phyloP scores from a whole-genome alignment of 148 eudicot species.

The Pharnaceum exiguum region DNA sequence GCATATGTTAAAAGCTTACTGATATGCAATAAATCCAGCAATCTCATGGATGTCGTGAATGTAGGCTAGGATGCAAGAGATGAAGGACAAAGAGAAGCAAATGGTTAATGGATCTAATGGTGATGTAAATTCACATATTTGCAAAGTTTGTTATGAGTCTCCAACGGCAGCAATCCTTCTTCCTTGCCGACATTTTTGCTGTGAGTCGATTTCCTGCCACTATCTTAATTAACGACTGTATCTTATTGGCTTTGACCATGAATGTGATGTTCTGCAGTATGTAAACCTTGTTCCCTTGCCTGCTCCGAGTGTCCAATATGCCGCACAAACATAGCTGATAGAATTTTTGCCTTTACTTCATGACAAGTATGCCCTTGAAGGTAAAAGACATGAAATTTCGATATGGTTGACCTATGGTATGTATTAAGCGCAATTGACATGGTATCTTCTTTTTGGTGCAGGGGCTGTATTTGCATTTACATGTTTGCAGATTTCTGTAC shows the following conservation, averaged over 20 bases:
- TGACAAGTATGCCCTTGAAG: constrained; percentile 32
- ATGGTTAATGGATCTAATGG: constrained; percentile 55
- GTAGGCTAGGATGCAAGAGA: constrained; percentile 98
- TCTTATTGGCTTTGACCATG: background rate
- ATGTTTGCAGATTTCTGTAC: constrained; percentile 16
- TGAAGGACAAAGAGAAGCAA: constrained; percentile 86
- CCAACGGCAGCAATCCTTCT: constrained; percentile 84
- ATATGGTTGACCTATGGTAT: background rate
- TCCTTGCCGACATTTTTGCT: constrained; percentile 84
- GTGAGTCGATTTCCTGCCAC: too few relatives aligned
- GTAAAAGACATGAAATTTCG: constrained; percentile 8
- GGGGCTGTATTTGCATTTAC: constrained; percentile 6
- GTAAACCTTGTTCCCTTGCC: constrained; percentile 85
- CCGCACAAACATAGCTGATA: constrained; percentile 71
- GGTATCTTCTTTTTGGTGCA: constrained; percentile 10
- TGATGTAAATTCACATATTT: constrained; percentile 78
- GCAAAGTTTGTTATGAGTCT: constrained; percentile 94
- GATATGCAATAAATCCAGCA: background rate
- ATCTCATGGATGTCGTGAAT: background rate
- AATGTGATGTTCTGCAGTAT: constrained; percentile 52
- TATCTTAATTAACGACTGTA: too few relatives aligned
- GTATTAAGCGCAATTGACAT: background rate
- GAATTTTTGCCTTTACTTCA: constrained; percentile 72
- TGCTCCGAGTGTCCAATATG: constrained; percentile 83
- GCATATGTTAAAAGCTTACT: too few relatives aligned